Evolutionary conservation across 2,329 filamentous ascomycete species (phyloP), one percentile per base, ranked within the genome.

Genomic region (Podosphaera leucotricha): DNA sequence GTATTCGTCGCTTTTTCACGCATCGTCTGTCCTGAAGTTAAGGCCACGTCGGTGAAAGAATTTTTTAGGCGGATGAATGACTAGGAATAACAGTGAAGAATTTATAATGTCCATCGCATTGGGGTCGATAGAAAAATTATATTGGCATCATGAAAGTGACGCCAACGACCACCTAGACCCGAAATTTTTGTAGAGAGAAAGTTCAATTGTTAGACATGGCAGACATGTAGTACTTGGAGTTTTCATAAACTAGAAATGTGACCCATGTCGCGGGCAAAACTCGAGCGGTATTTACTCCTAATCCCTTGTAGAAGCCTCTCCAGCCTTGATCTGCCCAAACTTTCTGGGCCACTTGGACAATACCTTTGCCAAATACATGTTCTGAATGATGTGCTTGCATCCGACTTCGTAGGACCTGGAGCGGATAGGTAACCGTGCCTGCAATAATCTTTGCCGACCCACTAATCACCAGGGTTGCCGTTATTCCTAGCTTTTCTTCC

Each of bases 161-260:
- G n/a, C n/a, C n/a, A n/a, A n/a, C n/a, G n/a, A n/a, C n/a, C n/a
- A n/a, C n/a, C n/a, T n/a, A n/a, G n/a, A n/a, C n/a, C n/a, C n/a
- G n/a, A n/a, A n/a, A n/a, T n/a, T n/a, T n/a, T n/a, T n/a, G n/a
- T n/a, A n/a, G n/a, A n/a, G n/a, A n/a, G n/a, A n/a, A 28, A 28
- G 24, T 28, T 28, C 11, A 6, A 28, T 28, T 28, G 24, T 38
- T n/a, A 38, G 10, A 20, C 16, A 38, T 8, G 11, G 24, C 24
- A 15, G 72, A 66, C 30, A 92, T 59, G 57, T 82, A 77, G 51
- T 71, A 75, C 62, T 80, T 85, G 47, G 80, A 77, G 60, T 95
- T 95, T 65, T 98, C 90, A 62, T 95, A 95, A 20, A 95, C 86
- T 54, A 98, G 62, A 58, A 98, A 95, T 1, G 87, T 95, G 44